Evolutionary conservation across 2,329 filamentous ascomycete genomes (phyloP), one percentile per base, ranked within the genome.

Genomic region (Colletotrichum lupini): DNA sequence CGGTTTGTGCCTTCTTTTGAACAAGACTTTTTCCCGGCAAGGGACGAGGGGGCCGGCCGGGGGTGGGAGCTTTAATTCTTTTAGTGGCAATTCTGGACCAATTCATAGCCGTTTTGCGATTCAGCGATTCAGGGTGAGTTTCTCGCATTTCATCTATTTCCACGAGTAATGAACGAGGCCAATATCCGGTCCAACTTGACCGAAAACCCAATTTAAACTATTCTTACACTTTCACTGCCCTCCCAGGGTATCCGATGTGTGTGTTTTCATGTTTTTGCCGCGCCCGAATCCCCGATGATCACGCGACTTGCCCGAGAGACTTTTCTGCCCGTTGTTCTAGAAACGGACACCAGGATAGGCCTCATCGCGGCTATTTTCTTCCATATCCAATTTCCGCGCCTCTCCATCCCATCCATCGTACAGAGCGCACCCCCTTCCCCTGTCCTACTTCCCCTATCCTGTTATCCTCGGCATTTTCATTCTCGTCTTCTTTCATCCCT

Each of bases 201-300:
- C 60, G 60, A 56, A 56, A 68, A 19, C 30, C 26, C 30, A 57
- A 42, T 28, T 64, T 58, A 57, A 70, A 30, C 67, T 60, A 59
- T 22, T 24, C 26, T 49, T 62, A 28, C 42, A n/a, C 60, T 60
- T 42, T 24, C 30, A 28, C 35, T 30, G 9, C 46, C 30, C 26
- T 55, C 24, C 22, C 57, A 72, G 57, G 68, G 68, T 49, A 19
- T 12, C 37, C 68, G 49, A 62, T 62, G 68, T 42, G 16, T 62
- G 68, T 37, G 14, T 42, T 42, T 16, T 16, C 16, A 5, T 14
- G 14, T 16, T 42, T 16, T 8, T n/a, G 19, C 42, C 42, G 42
- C 42, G 42, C 42, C 42, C 42, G 42, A 49, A n/a, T 49, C 19
- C 16, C 42, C 42, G 19, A 49, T 8, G 7, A 49, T 49, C 46